phyloP scores from a whole-genome alignment of 345 rosid genomes.

The Barbarea vulgaris region DNA sequence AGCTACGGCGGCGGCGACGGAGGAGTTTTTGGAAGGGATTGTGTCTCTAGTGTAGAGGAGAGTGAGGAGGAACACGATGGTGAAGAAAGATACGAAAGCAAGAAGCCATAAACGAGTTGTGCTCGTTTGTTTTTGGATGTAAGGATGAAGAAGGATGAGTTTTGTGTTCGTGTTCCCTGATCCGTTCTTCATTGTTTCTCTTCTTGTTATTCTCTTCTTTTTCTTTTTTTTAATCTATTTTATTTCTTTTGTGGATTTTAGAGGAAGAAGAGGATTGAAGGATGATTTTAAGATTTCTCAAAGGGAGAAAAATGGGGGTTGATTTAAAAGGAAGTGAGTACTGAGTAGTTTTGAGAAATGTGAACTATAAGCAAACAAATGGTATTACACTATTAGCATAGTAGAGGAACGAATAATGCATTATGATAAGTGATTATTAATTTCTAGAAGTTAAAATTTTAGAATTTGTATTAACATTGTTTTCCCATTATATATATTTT shows the following conservation, averaged over 20 bases:
- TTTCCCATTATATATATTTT: not conserved
- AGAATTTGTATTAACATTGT: not conserved
- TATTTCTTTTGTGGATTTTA: not conserved
- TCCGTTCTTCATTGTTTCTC: conserved; percentile 54
- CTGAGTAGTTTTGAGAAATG: not conserved
- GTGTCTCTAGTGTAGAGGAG: conserved; percentile 73
- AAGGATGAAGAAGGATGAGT: conserved; percentile 88
- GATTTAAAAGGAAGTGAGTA: conserved; percentile 31
- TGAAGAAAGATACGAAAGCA: conserved; percentile 74
- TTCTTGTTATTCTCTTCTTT: not conserved
- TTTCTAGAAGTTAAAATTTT: not conserved
- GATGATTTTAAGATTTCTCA: conserved; percentile 15
- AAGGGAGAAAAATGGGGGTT: conserved; percentile 9
- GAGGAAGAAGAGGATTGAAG: conserved; percentile 8
- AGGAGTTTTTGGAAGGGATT: conserved; percentile 37
- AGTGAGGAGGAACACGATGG: conserved; percentile 71
- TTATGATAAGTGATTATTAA: not conserved
- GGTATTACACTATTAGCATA: not conserved
- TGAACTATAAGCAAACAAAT: conserved; percentile 22
- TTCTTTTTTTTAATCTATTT: not conserved
- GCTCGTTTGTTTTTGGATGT: conserved; percentile 78
- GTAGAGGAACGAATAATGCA: not conserved
- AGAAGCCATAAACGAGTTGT: conserved; percentile 71
- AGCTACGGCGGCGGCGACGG: conserved; percentile 25
- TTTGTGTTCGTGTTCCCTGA: conserved; percentile 65